These are phyloP conservation scores for Ceratonia siliqua DNA, from an alignment of 306 rosid species.

Conservation along the genomic window DNA sequence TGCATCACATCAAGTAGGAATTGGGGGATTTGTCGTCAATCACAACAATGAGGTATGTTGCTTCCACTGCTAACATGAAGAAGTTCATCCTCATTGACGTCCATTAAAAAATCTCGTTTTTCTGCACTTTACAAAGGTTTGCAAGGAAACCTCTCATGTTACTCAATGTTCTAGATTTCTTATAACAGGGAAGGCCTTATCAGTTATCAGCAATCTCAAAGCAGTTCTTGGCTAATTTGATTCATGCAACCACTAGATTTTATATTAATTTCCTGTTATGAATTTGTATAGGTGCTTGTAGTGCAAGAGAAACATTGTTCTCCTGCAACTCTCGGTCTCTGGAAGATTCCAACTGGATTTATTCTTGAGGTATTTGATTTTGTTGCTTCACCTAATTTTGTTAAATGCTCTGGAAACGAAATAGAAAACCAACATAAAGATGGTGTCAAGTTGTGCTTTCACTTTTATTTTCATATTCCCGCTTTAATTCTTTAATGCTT, in stretches of 20 bases:
- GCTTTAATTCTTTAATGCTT: conserved; percentile 34
- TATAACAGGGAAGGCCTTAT: background rate
- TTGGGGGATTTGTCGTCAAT: conserved; percentile 90
- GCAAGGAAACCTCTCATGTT: conserved; percentile 1
- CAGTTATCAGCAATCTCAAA: background rate
- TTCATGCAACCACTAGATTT: background rate
- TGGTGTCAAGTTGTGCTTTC: background rate
- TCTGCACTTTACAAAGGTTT: conserved; percentile 1
- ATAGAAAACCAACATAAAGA: conserved; percentile 13
- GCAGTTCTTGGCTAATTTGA: conserved; percentile 20
- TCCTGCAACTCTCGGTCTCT: conserved; percentile 57
- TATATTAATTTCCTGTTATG: conserved; percentile 8
- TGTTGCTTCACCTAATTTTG: background rate
- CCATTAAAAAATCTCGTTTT: background rate
- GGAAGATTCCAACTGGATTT: conserved; percentile 99
- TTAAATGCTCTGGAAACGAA: background rate
- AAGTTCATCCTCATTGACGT: background rate
- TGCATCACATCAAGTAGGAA: conserved; percentile 96
- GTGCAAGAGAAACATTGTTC: conserved; percentile 91
- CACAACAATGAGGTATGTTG: conserved; percentile 68
- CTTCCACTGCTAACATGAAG: conserved; percentile 12
- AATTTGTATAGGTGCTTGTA: conserved; percentile 72
- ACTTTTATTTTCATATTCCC: background rate
- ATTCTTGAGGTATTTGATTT: conserved; percentile 69
- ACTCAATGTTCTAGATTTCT: conserved; percentile 1